These are phyloP conservation scores for Trichoderma sp. DNA, from an alignment of 2,329 filamentous ascomycete genomes.

Conservation along the genomic window DNA sequence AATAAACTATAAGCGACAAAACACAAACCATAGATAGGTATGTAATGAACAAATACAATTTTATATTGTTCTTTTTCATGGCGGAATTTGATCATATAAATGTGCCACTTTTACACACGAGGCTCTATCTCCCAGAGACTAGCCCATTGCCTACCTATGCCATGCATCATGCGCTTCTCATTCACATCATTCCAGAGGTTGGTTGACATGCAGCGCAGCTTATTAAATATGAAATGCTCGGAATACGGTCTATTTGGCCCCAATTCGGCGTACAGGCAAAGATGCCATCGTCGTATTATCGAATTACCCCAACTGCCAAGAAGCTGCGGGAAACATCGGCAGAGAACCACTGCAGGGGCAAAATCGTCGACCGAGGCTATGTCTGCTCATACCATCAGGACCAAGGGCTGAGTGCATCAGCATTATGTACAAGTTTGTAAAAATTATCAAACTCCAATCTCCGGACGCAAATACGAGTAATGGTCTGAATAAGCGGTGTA, in stretches of 20 bases:
- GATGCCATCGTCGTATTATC: not conserved
- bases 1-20: not conserved
- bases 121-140: not conserved
- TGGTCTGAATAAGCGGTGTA: not conserved
- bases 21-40: not conserved
- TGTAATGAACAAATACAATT: not conserved
- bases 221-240: not conserved
- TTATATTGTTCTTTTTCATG: not conserved
- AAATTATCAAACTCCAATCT: not conserved
- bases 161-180: not conserved
- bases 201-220: not conserved
- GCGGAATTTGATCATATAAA: not conserved
- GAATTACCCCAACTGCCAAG: not conserved
- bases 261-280: not conserved
- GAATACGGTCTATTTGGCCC: not conserved
- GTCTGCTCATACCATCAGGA: not conserved
- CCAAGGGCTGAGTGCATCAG: not conserved
- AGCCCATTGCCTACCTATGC: not conserved
- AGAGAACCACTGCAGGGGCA: not conserved
- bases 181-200: not conserved
- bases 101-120: not conserved
- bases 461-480: too few species aligned
- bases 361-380: not conserved
- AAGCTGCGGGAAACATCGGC: conserved; percentile 6
- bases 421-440: not conserved